phyloP scores from a whole-genome alignment of 768 basidiomycete genomes.

The Boletales sp. region DNA sequence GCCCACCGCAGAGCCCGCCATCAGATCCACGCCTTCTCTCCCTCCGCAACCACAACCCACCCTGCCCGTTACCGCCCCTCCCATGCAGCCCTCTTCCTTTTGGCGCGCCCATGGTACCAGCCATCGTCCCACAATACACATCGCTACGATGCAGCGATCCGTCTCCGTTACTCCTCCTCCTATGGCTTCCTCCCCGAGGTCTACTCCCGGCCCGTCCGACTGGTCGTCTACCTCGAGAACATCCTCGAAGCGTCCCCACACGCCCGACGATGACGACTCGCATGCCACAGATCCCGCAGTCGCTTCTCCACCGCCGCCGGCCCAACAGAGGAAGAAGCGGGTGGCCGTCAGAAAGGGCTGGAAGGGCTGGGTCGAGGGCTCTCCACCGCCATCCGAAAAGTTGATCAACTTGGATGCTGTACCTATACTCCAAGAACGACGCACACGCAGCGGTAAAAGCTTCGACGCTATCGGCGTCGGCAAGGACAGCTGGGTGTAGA shows the following conservation, averaged over 20 bases:
- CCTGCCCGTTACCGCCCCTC: constrained; percentile 29
- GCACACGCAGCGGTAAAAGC: constrained; percentile 80
- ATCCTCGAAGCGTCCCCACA: constrained; percentile 76
- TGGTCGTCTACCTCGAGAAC: constrained; percentile 72
- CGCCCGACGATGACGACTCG: constrained; percentile 66
- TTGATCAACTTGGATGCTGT: constrained; percentile 78
- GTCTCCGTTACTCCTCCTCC: constrained; percentile 76
- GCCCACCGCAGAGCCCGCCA: constrained; percentile 16
- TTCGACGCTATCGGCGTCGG: constrained; percentile 81
- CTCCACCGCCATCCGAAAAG: constrained; percentile 74
- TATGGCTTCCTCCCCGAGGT: constrained; percentile 58
- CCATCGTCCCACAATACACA: constrained; percentile 60
- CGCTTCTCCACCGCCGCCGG: constrained; percentile 17
- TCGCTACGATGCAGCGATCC: constrained; percentile 65
- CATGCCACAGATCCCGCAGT: constrained; percentile 29
- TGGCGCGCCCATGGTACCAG: constrained; percentile 53
- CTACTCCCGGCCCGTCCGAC: constrained; percentile 72
- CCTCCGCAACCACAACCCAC: constrained; percentile 10
- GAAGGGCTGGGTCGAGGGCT: constrained; percentile 91
- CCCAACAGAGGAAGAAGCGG: constrained; percentile 52
- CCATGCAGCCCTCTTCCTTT: constrained; percentile 46
- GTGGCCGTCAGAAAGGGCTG: constrained; percentile 74
- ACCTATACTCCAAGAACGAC: constrained; percentile 65
- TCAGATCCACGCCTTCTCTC: constrained; percentile 15
- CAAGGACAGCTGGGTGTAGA: constrained; percentile 72